A percentile compares a stretch with the other conserved stretches of the same genome.
Evolutionary conservation across 2,329 filamentous ascomycete genomes (phyloP).

Genomic region (Neofusicoccum kwambonambiense): DNA sequence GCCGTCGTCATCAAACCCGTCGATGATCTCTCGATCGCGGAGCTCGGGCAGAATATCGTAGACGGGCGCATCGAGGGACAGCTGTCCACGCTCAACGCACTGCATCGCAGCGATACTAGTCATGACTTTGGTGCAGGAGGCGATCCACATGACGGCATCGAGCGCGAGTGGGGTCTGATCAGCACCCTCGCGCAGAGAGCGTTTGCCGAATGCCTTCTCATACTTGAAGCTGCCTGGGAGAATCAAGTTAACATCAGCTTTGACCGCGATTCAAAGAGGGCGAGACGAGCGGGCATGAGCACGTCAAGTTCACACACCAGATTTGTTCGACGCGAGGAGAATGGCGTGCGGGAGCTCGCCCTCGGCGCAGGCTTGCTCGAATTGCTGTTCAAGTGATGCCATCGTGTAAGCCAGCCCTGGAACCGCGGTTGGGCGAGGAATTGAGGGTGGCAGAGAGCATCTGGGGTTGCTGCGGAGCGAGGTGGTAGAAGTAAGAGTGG

Average conservation of each 20-base stretch:
- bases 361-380: constrained; percentile 25
- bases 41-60: constrained; percentile 35
- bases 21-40: constrained; percentile 27
- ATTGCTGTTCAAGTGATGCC: constrained; percentile 26
- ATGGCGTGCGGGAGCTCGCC: constrained; percentile 29
- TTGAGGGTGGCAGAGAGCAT: background rate
- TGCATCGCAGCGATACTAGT: constrained; percentile 35
- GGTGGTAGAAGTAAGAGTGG: background rate
- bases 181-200: constrained; percentile 24
- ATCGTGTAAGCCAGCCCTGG: background rate
- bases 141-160: constrained; percentile 37
- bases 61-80: constrained; percentile 33
- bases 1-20: constrained; percentile 23
- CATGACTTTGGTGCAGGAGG: constrained; percentile 41
- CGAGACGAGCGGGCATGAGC: background rate
- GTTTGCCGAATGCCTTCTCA: constrained; percentile 35
- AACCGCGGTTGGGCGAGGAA: background rate
- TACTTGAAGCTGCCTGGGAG: constrained; percentile 37
- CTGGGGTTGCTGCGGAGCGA: background rate
- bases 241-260: background rate
- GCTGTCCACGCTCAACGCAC: constrained; percentile 34
- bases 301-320: constrained; percentile 21
- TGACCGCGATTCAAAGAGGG: background rate
- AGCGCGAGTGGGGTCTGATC: constrained; percentile 22
- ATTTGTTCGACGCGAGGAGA: constrained; percentile 27